phyloP scores from a whole-genome alignment of 108 stramenopile genomes.

The Schizochytrium sp. region DNA sequence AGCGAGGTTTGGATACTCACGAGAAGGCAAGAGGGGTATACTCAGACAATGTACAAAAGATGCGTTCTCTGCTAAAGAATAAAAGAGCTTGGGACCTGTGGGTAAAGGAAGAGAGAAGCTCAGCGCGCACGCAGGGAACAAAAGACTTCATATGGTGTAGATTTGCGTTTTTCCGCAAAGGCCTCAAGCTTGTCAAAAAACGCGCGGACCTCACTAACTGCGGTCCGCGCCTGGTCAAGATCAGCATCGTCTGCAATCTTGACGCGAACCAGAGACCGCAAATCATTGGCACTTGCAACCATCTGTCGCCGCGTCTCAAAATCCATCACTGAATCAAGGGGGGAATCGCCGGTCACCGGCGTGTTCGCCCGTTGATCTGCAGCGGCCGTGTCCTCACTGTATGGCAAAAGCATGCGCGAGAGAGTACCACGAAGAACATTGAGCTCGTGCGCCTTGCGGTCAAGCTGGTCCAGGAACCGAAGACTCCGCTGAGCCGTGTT shows the following conservation, averaged over 20 bases:
- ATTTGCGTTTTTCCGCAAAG: not conserved
- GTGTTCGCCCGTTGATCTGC: constrained; percentile 23
- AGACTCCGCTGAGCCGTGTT: constrained; percentile 20
- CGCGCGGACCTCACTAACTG: not conserved
- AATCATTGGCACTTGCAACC: constrained; percentile 24
- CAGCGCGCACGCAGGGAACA: not conserved
- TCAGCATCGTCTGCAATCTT: constrained; percentile 41
- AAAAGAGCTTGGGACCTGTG: not conserved
- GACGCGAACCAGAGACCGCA: constrained; percentile 32
- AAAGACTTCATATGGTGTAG: not conserved
- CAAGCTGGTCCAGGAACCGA: constrained; percentile 19
- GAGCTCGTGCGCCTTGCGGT: constrained; percentile 11
- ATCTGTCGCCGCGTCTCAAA: constrained; percentile 3
- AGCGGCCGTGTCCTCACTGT: constrained; percentile 34
- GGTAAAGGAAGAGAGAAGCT: not conserved
- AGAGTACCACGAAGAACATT: constrained; percentile 33
- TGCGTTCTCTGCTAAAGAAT: not conserved
- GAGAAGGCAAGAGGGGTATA: too few species aligned
- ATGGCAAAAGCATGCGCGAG: constrained; percentile 35
- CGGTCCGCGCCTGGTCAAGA: constrained; percentile 27
- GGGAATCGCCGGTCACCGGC: not conserved
- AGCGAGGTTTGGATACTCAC: too few species aligned
- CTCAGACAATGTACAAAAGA: not conserved
- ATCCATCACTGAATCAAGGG: not conserved
- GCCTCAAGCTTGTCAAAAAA: constrained; percentile 26